These are phyloP conservation scores for Podosphaera leucotricha DNA, from an alignment of 2,329 filamentous ascomycete genomes.

Conservation along the genomic window DNA sequence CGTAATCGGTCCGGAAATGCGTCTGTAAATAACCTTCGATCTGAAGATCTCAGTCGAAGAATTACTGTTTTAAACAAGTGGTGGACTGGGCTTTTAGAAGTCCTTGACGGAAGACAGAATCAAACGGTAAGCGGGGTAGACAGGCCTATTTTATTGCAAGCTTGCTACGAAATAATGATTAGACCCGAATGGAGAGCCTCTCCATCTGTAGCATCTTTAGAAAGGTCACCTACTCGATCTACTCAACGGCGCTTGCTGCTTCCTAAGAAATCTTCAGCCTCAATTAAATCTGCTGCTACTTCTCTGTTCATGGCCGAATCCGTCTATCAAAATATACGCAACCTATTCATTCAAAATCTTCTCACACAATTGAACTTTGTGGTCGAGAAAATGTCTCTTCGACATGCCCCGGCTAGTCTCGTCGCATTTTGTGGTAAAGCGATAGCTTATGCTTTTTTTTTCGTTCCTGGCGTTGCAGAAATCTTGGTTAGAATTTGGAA, in stretches of 20 bases:
- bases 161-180: constrained; percentile 44
- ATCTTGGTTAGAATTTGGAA: constrained; percentile 43
- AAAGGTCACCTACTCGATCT: constrained; percentile 17
- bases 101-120: constrained; percentile 43
- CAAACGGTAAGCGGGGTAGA: constrained; percentile 48
- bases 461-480: constrained; percentile 47
- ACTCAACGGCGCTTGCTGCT: constrained; percentile 10
- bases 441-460: constrained; percentile 51
- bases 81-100: constrained; percentile 48
- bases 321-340: constrained; percentile 47
- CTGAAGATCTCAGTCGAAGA: constrained; percentile 46
- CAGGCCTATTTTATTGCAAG: constrained; percentile 44
- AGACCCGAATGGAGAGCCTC: constrained; percentile 43
- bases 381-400: constrained; percentile 49
- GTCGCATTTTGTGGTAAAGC: constrained; percentile 52
- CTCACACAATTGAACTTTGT: constrained; percentile 46
- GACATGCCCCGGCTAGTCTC: constrained; percentile 28
- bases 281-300: constrained; percentile 32
- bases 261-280: constrained; percentile 21
- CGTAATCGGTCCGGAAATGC: constrained; percentile 32
- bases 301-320: constrained; percentile 42
- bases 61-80: constrained; percentile 48
- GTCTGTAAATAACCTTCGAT: constrained; percentile 32
- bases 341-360: constrained; percentile 45
- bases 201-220: constrained; percentile 29